Percentiles rank a stretch among this genome's conserved stretches.
Evolutionary conservation across 371 early-diverging fungal genomes (phyloP).

Genomic region (Smittium mucronatum): DNA sequence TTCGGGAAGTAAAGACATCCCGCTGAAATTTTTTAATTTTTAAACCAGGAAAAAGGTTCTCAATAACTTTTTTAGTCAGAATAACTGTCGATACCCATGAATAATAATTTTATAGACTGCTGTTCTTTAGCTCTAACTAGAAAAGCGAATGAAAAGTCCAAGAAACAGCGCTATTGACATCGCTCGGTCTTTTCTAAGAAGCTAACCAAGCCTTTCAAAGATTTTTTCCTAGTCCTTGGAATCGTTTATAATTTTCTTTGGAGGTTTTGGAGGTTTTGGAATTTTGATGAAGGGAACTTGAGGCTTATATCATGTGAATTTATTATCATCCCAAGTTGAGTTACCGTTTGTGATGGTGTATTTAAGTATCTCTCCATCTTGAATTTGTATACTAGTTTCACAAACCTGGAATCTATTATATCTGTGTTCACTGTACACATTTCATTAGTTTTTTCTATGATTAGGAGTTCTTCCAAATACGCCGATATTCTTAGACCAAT

Average conservation of each 20-base stretch:
- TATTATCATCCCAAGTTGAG: constrained; percentile 28
- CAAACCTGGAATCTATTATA: constrained; percentile 18
- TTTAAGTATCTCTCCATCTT: constrained; percentile 21
- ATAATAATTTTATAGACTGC: not conserved
- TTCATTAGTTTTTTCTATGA: constrained; percentile 13
- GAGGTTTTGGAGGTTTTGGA: not conserved
- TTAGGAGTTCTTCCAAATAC: constrained; percentile 30
- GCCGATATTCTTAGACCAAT: constrained; percentile 26
- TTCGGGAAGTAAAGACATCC: not conserved
- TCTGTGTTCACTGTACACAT: constrained; percentile 12
- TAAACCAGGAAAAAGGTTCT: not conserved
- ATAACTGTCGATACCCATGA: constrained; percentile 5
- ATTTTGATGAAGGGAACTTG: not conserved
- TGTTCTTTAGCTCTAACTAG: not conserved
- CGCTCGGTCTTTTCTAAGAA: constrained; percentile 10
- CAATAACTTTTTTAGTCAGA: not conserved
- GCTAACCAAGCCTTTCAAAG: constrained; percentile 5
- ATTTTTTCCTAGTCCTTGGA: not conserved
- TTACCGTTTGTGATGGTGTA: constrained; percentile 25
- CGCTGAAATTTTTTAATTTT: not conserved
- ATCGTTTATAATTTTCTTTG: not conserved
- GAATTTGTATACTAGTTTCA: constrained; percentile 21
- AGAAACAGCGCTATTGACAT: not conserved
- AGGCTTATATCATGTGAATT: too few relatives aligned
- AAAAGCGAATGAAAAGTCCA: not conserved